A percentile compares a stretch with the other conserved stretches of the same genome.
phyloP scores from a whole-genome alignment of 495 filamentous ascomycete species.

The Penicillium argentinense region DNA sequence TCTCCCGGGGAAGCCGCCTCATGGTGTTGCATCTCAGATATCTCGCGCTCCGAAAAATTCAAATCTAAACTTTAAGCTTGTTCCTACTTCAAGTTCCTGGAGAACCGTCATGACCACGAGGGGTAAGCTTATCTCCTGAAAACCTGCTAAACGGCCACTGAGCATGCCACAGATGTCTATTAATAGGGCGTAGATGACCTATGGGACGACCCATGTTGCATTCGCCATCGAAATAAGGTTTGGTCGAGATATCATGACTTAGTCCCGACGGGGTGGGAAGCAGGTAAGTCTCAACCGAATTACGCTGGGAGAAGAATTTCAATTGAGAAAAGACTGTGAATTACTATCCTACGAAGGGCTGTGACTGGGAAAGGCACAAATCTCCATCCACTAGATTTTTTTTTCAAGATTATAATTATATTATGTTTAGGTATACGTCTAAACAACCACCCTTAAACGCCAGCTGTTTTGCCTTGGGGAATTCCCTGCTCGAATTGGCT shows the following conservation, averaged over 20 bases:
- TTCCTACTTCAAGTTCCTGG: conserved; percentile 6
- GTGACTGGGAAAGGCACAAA: too few species aligned
- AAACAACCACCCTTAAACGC: background rate
- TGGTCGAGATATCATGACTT: conserved; percentile 10
- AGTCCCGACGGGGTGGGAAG: background rate
- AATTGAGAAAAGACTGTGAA: too few species aligned
- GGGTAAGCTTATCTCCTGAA: background rate
- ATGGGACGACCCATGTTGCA: conserved; percentile 7
- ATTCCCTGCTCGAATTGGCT: background rate
- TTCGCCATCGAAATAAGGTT: conserved; percentile 18
- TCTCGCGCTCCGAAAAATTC: background rate
- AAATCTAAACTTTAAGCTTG: conserved; percentile 8
- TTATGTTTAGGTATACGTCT: background rate
- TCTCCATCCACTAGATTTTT: background rate
- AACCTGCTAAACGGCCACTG: background rate
- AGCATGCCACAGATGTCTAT: background rate
- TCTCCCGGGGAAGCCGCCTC: too few species aligned
- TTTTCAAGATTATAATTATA: background rate
- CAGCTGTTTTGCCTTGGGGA: conserved; percentile 1
- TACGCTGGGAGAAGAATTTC: too few species aligned
- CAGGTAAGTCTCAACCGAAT: background rate
- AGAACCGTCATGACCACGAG: background rate
- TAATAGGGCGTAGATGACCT: conserved; percentile 8
- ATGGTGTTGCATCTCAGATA: too few species aligned
- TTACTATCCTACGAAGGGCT: too few species aligned